Evolutionary conservation across 768 basidiomycete genomes (phyloP).

Genomic region (Pleurotus sapidus): DNA sequence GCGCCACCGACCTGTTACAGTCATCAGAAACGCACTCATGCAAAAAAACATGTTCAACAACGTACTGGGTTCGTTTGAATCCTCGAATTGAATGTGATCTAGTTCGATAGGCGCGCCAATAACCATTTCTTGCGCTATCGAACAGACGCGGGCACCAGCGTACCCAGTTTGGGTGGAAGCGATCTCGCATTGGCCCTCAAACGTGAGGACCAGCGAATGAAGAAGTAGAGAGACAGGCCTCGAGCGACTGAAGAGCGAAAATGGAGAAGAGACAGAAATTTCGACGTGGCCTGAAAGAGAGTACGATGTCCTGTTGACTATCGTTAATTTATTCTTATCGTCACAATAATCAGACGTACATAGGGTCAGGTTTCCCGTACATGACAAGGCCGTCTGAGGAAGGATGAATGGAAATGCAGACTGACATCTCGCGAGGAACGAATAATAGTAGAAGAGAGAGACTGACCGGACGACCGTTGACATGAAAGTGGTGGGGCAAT

Average conservation of each 20-base stretch:
- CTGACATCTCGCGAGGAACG: slow-evolving; percentile 46
- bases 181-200: slow-evolving; percentile 86
- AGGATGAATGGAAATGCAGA: slow-evolving; percentile 64
- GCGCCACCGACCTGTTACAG: slow-evolving; percentile 53
- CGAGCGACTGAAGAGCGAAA: slow-evolving; percentile 53
- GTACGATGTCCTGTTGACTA: slow-evolving; percentile 64
- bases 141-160: slow-evolving; percentile 63
- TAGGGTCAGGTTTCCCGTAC: slow-evolving; percentile 64
- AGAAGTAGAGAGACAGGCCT: slow-evolving; percentile 52
- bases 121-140: slow-evolving; percentile 61
- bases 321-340: slow-evolving; percentile 1
- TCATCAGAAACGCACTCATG: not conserved
- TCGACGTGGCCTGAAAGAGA: slow-evolving; percentile 83
- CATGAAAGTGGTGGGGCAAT: not conserved
- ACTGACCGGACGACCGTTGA: not conserved
- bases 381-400: slow-evolving; percentile 57
- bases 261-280: slow-evolving; percentile 57
- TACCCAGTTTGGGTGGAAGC: slow-evolving; percentile 66
- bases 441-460: not conserved
- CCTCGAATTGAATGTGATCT: slow-evolving; percentile 62
- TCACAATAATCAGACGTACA: slow-evolving; percentile 39
- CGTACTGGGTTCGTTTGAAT: slow-evolving; percentile 48
- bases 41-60: not conserved
- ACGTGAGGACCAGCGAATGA: slow-evolving; percentile 68
- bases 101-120: slow-evolving; percentile 54